Evolutionary conservation across 441 rosid species (phyloP).

Genomic region (Caryocar brasiliense): DNA sequence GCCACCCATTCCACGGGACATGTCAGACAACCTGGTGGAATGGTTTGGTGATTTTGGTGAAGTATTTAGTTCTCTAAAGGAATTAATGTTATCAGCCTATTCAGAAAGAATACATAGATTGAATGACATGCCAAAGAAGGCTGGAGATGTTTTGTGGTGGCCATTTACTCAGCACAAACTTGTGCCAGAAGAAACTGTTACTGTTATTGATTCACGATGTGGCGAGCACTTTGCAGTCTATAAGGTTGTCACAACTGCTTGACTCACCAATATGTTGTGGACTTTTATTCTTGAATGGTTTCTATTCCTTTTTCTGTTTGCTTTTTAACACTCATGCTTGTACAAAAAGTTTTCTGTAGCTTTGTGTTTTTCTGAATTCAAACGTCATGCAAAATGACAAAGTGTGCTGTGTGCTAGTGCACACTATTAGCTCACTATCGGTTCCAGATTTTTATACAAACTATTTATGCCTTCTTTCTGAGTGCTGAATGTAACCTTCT

Average conservation of each 20-base stretch:
- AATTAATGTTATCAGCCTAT: slow-evolving; percentile 45
- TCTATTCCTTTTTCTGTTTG: neutral
- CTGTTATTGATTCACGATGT: slow-evolving; percentile 81
- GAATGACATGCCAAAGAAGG: slow-evolving; percentile 60
- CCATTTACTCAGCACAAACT: slow-evolving; percentile 90
- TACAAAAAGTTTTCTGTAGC: neutral
- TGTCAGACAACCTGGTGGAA: slow-evolving; percentile 64
- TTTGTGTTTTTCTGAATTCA: neutral
- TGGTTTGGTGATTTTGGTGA: slow-evolving; percentile 58
- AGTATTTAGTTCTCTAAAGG: slow-evolving; percentile 50
- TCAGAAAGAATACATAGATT: slow-evolving; percentile 50
- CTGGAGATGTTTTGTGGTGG: slow-evolving; percentile 81
- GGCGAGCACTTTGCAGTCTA: slow-evolving; percentile 83
- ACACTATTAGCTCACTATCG: neutral
- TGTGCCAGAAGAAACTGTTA: slow-evolving; percentile 51
- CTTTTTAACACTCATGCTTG: neutral
- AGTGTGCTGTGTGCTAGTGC: neutral
- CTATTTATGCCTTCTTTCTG: too few species aligned
- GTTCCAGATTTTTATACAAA: too few species aligned
- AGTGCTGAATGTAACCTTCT: too few species aligned
- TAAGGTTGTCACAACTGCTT: slow-evolving; percentile 57
- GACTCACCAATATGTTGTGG: neutral
- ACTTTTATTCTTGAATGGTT: neutral
- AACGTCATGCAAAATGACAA: neutral
- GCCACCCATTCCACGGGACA: slow-evolving; percentile 66